Evolutionary conservation across 306 rosid genomes (phyloP), one percentile per base, ranked within the genome.

Genomic region (Arachis hypogaea): DNA sequence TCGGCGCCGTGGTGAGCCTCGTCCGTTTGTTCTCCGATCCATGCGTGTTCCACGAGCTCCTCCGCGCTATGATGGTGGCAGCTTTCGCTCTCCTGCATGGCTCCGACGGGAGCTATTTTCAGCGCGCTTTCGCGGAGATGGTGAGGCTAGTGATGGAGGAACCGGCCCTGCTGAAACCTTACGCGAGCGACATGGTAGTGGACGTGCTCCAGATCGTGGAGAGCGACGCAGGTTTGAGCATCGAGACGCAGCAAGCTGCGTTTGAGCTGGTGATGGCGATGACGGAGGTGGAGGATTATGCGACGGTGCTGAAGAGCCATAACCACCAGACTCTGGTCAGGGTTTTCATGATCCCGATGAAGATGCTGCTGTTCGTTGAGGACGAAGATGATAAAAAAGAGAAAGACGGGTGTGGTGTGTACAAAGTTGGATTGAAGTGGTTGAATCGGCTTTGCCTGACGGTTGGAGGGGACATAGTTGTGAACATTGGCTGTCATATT

Each of bases 201-300:
- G 85, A 84, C 68, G 79, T 71, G 51, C 73, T 84, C 7, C 88
- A 81, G 66, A 81, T 84, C 51, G 81, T 82, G 3, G 88, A 84
- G 76, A 70, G 78, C 29, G 11, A n/a, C 0, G 18, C 29, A 1
- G 58, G 55, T 1, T 59, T 81, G 57, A 66, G 38, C 3, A 22
- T 56, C 7, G 79, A 30, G 12, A 77, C 81, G 4, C 85, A 62
- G 41, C 38, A 77, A 41, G 44, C 57, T 60, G 81, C 76, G 33
- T 63, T 84, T 52, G 74, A 68, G 42, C 33, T 84, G 41, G 74
- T 84, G 2, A 10, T 71, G 5, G 57, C 70, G 0, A 73, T 84
- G 81, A 28, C 79, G 4, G 81, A 66, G 55, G 16, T 50, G 62
- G 69, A 77, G 66, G 88, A 84, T 5, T 70, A 56, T 6, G 71